A percentile compares a stretch with the other conserved stretches of the same genome.
phyloP scores from a whole-genome alignment of 164 flowering plant species.

The Santalum album region DNA sequence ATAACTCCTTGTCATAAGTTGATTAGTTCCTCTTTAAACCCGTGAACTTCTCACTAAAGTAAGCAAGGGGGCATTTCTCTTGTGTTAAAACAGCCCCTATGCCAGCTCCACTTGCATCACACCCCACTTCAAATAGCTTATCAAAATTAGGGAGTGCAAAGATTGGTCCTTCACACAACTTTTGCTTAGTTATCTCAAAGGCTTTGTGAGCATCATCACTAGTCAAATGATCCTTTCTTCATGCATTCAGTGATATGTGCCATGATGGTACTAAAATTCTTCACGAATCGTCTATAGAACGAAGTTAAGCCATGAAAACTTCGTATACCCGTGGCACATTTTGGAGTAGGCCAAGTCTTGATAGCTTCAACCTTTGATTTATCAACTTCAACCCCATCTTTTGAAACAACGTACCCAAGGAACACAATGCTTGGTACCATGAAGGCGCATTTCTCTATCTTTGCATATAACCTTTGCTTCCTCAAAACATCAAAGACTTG shows the following conservation, averaged over 20 bases:
- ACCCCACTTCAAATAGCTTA: constrained; percentile 12
- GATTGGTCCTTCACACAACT: neutral
- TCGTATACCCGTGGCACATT: neutral
- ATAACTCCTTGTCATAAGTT: constrained; percentile 22
- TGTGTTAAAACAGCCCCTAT: constrained; percentile 13
- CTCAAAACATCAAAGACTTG: no score
- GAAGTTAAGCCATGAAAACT: constrained; percentile 9
- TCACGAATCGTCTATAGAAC: constrained; percentile 1
- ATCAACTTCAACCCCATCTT: neutral
- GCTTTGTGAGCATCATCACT: neutral
- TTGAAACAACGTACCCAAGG: neutral
- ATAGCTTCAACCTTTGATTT: neutral
- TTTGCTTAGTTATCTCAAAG: neutral
- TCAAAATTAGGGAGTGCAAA: constrained; percentile 11
- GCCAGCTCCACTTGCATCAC: constrained; percentile 15
- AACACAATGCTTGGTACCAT: neutral
- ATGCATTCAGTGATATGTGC: constrained; percentile 8
- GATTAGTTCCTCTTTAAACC: constrained; percentile 3
- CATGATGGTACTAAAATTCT: constrained; percentile 5
- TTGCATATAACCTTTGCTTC: neutral
- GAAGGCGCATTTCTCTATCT: neutral
- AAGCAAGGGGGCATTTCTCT: constrained; percentile 9
- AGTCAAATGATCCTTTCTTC: neutral
- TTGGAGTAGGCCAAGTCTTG: neutral
- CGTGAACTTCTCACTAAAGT: constrained; percentile 15